phyloP scores from a whole-genome alignment of 2,329 filamentous ascomycete species.

The Penicillium sp. region DNA sequence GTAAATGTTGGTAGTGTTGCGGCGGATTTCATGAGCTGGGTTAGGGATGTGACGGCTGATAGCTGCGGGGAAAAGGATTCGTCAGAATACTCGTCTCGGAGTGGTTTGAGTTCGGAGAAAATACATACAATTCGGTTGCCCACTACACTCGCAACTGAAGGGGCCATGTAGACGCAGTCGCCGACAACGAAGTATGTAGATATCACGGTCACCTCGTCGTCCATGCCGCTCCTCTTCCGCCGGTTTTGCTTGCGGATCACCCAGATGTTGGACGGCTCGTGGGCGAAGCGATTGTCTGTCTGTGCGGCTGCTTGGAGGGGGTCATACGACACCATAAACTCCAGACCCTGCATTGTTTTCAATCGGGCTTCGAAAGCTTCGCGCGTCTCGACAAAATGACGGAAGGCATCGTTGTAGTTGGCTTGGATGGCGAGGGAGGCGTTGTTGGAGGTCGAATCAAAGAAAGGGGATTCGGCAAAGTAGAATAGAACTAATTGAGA shows the following conservation, averaged over 20 bases:
- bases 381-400: slow-evolving; percentile 52
- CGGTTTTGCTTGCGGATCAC: slow-evolving; percentile 59
- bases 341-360: slow-evolving; percentile 54
- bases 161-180: slow-evolving; percentile 60
- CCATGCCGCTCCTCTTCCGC: slow-evolving; percentile 40
- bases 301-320: slow-evolving; percentile 49
- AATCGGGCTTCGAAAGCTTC: slow-evolving; percentile 55
- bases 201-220: slow-evolving; percentile 52
- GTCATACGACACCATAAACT: slow-evolving; percentile 59
- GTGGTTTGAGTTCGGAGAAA: background rate
- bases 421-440: slow-evolving; percentile 54
- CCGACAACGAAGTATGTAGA: slow-evolving; percentile 61
- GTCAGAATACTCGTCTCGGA: slow-evolving; percentile 2
- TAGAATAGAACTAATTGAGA: slow-evolving; percentile 55
- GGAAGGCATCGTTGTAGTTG: slow-evolving; percentile 47
- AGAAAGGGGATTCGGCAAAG: slow-evolving; percentile 62
- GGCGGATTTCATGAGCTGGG: slow-evolving; percentile 54
- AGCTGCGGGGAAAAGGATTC: slow-evolving; percentile 38
- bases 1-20: slow-evolving; percentile 56
- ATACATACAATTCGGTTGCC: slow-evolving; percentile 51
- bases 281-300: slow-evolving; percentile 37
- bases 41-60: slow-evolving; percentile 54
- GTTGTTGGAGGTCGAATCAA: slow-evolving; percentile 60
- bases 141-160: slow-evolving; percentile 58
- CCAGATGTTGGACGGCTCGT: slow-evolving; percentile 54